Conservation (phyloP, 1,284 basidiomycete species). For the Hemileia vastatrix region DNA sequence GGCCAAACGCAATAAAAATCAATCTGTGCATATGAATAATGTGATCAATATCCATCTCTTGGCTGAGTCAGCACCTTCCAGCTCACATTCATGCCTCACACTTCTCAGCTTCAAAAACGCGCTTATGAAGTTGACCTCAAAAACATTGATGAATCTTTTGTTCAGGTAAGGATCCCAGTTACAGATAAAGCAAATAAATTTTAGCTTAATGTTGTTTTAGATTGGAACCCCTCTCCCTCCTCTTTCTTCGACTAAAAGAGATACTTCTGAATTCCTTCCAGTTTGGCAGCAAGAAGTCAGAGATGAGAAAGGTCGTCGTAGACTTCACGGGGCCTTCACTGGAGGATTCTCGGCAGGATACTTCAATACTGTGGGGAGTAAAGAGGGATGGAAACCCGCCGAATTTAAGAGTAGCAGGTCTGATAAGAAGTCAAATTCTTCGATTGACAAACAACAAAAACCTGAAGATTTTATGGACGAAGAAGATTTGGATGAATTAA, state of each 20-base stretch:
- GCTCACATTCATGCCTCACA: no score
- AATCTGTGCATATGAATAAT: no score
- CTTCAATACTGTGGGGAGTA: slow-evolving; percentile 89
- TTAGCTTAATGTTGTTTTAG: slow-evolving; percentile 51
- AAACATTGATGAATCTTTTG: no score
- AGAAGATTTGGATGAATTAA: slow-evolving; percentile 77
- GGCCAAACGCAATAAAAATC: no score
- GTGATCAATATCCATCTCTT: no score
- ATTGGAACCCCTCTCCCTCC: slow-evolving; percentile 86
- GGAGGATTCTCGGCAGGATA: slow-evolving; percentile 97
- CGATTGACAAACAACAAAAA: slow-evolving; percentile 51
- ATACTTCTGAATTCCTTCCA: slow-evolving; percentile 85
- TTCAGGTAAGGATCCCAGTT: no score
- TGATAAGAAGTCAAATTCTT: slow-evolving; percentile 59
- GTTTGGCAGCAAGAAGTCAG: slow-evolving; percentile 94
- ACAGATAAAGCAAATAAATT: no score
- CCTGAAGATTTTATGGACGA: slow-evolving; percentile 99
- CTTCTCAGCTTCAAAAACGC: no score
- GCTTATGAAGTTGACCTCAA: no score
- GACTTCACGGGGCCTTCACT: slow-evolving; percentile 94
- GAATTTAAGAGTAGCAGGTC: slow-evolving; percentile 63
- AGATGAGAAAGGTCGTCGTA: slow-evolving; percentile 83
- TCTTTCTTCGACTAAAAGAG: slow-evolving; percentile 69
- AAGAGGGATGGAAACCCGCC: slow-evolving; percentile 94
- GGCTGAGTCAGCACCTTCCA: no score